Evolutionary conservation across 2,329 filamentous ascomycete genomes (phyloP).

Genomic region (Ophiocordyceps camponoti-floridani): DNA sequence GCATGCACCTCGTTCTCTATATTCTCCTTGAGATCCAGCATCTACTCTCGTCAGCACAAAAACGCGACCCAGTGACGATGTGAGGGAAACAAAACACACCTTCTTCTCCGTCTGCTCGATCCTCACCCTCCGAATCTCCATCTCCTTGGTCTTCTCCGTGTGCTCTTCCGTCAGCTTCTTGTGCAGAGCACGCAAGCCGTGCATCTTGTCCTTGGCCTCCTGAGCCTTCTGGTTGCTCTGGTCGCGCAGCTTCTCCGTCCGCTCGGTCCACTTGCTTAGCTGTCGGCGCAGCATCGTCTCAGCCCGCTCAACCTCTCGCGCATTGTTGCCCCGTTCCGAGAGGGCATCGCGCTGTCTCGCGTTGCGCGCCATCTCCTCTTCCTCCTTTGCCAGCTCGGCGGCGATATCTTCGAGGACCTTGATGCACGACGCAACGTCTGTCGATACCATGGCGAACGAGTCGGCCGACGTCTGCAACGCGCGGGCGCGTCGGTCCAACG

Average conservation of each 20-base stretch:
- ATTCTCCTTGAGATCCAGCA: conserved; percentile 93
- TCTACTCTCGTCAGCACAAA: conserved; percentile 35
- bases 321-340: conserved; percentile 73
- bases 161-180: conserved; percentile 69
- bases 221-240: conserved; percentile 68
- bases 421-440: conserved; percentile 75
- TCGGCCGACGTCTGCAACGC: conserved; percentile 84
- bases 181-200: conserved; percentile 68
- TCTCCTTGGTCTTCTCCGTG: conserved; percentile 72
- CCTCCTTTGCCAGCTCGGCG: conserved; percentile 72
- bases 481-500: conserved; percentile 70
- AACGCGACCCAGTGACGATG: no score
- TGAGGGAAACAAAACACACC: conserved; percentile 27
- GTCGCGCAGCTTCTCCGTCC: conserved; percentile 67
- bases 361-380: conserved; percentile 71
- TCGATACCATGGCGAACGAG: conserved; percentile 67
- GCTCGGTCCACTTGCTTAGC: conserved; percentile 67
- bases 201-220: conserved; percentile 74
- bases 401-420: conserved; percentile 80
- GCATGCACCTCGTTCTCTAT: conserved; percentile 87
- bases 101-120: conserved; percentile 99
- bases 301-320: conserved; percentile 77
- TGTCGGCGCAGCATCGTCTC: conserved; percentile 74
- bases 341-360: conserved; percentile 72
- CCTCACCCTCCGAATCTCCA: conserved; percentile 77